Conservation (phyloP, 441 rosid species). For the Sinapis alba region DNA sequence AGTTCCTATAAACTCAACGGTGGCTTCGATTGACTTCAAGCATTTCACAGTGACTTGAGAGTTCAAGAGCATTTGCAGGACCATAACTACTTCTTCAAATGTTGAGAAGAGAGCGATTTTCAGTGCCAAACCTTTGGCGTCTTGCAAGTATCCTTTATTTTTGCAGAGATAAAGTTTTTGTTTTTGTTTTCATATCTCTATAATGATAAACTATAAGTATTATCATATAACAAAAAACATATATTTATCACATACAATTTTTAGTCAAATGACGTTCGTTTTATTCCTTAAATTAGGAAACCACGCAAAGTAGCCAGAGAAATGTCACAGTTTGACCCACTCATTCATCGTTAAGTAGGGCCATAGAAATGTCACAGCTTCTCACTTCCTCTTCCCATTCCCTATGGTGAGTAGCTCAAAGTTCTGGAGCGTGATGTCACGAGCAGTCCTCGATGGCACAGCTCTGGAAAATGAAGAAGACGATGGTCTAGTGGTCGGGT, state of each 20-base stretch:
- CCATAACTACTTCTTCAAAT: no score
- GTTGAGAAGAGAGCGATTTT: no score
- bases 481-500: constrained; percentile 41
- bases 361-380: neutral
- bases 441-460: constrained; percentile 52
- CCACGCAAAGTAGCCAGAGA: neutral
- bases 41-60: no score
- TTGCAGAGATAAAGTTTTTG: neutral
- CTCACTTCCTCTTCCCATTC: constrained; percentile 45
- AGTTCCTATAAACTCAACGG: no score
- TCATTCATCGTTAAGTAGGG: neutral
- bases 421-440: constrained; percentile 58
- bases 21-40: no score
- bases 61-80: no score
- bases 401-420: constrained; percentile 73
- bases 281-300: neutral
- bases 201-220: neutral
- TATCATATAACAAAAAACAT: neutral
- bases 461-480: constrained; percentile 54
- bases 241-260: neutral
- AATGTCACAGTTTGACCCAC: neutral
- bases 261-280: neutral
- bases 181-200: neutral
- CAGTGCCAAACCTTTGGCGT: no score
- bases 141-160: neutral